Base-by-base conservation (phyloP, 768 basidiomycete genomes). In the Artomyces pyxidatus region DNA sequence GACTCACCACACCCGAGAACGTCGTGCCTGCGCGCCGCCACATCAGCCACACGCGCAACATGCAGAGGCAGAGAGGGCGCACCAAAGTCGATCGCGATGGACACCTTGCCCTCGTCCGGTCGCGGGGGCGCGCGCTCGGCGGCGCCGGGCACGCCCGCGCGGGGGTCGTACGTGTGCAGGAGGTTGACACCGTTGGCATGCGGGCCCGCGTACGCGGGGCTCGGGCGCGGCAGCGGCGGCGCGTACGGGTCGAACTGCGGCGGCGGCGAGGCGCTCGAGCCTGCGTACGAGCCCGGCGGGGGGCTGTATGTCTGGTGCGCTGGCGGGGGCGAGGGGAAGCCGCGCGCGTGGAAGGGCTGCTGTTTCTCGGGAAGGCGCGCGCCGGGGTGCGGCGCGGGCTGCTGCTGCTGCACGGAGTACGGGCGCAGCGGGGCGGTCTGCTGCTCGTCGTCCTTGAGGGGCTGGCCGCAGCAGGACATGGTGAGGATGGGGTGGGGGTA, bases 11-110 rank as follows among this genome's bases (percentile, higher is more conserved):
- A 51, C 88, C 88, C 22, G 88, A 89, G 67, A 89, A 90, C 4
- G 87, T 91, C 2, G 88, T 90, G 65, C 88, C 88, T 89, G 57
- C 29, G 43, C 30, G 49, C 35, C 25, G 44, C 63, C 45, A 49
- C 39, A 53, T 45, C 47, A 28, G 53, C 19, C 21, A 39, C 16
- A 43, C 16, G 30, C 19, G 29, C 7, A 27, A 22, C 21, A 38
- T 4, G 8, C 12, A 27, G 19, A 8, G 25, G n/a, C 42, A 11
- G 21, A 9, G 45, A 16, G 37, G 41, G 65, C 75, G 51, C 55
- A 85, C 86, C 87, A 58, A 89, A 89, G 65, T 90, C 88, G 52
- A 90, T 88, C 4, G 87, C 80, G 17, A 90, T 72, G 10, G 85
- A 88, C 68, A 90, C 71, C 61, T 82, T 87, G n/a, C 85, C 83